Percentiles rank a stretch among this genome's conserved stretches.
These are phyloP conservation scores for Macrolepiota dolichaula DNA, from an alignment of 768 basidiomycete genomes.

Conservation along the genomic window DNA sequence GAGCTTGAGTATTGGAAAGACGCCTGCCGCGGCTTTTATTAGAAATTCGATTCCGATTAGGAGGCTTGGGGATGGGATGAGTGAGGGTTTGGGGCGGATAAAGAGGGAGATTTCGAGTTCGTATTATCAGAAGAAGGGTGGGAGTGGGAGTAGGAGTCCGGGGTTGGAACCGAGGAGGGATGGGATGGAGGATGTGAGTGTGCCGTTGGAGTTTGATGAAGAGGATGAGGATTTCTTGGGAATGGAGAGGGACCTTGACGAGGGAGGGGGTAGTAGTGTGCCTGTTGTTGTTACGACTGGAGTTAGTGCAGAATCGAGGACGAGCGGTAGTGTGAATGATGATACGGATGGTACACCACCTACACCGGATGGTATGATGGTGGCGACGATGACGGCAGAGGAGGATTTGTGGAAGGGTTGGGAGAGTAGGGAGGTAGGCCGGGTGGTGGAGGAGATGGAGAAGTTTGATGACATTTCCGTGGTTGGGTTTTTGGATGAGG, in stretches of 20 bases:
- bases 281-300: slow-evolving; percentile 18
- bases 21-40: not conserved
- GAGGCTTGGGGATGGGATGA: slow-evolving; percentile 50
- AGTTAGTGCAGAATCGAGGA: slow-evolving; percentile 28
- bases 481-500: slow-evolving; percentile 38
- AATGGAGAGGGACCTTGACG: slow-evolving; percentile 7
- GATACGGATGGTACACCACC: slow-evolving; percentile 14
- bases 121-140: slow-evolving; percentile 23
- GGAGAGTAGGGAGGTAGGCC: slow-evolving; percentile 42
- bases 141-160: slow-evolving; percentile 46
- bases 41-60: slow-evolving; percentile 55
- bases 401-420: slow-evolving; percentile 34
- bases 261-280: too few relatives aligned
- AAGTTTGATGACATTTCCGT: slow-evolving; percentile 46
- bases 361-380: slow-evolving; percentile 9
- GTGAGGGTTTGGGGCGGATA: slow-evolving; percentile 58
- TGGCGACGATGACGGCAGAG: not conserved
- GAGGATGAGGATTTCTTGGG: slow-evolving; percentile 60
- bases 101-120: slow-evolving; percentile 48
- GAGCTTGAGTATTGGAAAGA: not conserved
- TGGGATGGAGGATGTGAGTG: slow-evolving; percentile 22
- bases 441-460: slow-evolving; percentile 50
- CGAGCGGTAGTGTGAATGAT: slow-evolving; percentile 30
- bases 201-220: slow-evolving; percentile 62
- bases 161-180: slow-evolving; percentile 24